Evolutionary conservation across 169 alveolate genomes (phyloP), one percentile per base, ranked within the genome.

Genomic region (Eimeria praecox): DNA sequence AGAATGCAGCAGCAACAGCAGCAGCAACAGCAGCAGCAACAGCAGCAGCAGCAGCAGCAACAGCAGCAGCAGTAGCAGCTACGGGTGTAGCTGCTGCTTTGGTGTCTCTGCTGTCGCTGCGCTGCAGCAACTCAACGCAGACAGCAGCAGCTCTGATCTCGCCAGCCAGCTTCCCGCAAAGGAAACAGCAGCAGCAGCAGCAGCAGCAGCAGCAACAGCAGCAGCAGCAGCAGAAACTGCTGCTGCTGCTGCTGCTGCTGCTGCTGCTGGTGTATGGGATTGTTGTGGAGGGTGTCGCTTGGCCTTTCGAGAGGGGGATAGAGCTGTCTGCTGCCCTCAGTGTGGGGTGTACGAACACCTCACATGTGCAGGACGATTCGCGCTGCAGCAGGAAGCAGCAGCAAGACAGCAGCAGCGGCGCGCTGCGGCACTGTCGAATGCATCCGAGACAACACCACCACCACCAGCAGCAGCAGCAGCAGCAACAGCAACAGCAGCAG

Each of bases 361-460:
- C 40, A 54, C 91, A 33, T 83, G 91, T 77, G 91, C 91, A 16
- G 91, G 91, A 9, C 91, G 75, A n/a, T 54, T 54, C 54, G 75
- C 77, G 56, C 91, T 83, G 91, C 77, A 54, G 91, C 91, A 33
- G 75, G 91, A 83, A 46, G 75, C 91, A 49, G 91, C 71, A 54
- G 91, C 91, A 52, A 16, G 77, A 22, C 38, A 33, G 91, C 77
- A 83, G 77, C 91, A 83, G 77, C 91, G 49, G 91, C 91, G 71
- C 3, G 46, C 40, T 30, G 66, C 44, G 33, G 42, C 91, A 54
- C 6, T 54, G 30, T 30, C 77, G 46, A 6, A 42, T 6, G 35
- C 77, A n/a, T 49, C 77, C 27, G 75, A 2, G 0, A 46, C 75
- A 4, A n/a, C 71, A 54, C 35, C 91, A 33, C 30, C 42, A 54